Conservation (phyloP, 2,329 filamentous ascomycete species). For the Fonsecaea nubica region DNA sequence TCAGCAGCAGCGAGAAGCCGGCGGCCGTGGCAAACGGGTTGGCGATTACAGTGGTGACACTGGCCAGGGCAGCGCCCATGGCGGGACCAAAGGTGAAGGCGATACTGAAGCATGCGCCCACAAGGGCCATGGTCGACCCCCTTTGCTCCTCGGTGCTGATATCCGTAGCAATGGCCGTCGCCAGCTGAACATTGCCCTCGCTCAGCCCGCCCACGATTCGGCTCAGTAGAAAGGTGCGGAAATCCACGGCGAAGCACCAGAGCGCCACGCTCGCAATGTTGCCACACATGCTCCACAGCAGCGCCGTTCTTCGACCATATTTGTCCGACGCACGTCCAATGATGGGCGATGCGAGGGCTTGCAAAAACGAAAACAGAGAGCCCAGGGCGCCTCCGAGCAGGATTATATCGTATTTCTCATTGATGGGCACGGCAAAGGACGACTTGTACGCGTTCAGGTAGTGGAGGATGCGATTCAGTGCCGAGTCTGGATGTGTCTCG, state of each 20-base stretch:
- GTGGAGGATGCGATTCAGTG: constrained; percentile 78
- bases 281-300: constrained; percentile 89
- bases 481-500: constrained; percentile 68
- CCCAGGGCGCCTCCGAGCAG: constrained; percentile 91
- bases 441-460: constrained; percentile 95
- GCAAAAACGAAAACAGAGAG: constrained; percentile 89
- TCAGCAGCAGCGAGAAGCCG: constrained; percentile 81
- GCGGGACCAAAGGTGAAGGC: constrained; percentile 97
- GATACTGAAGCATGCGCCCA: constrained; percentile 94
- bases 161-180: constrained; percentile 94
- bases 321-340: constrained; percentile 89
- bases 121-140: constrained; percentile 92
- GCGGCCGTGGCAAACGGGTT: constrained; percentile 96
- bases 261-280: constrained; percentile 93
- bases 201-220: constrained; percentile 90
- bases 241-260: constrained; percentile 93
- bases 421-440: constrained; percentile 87
- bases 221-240: constrained; percentile 93
- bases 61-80: constrained; percentile 83
- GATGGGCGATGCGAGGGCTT: constrained; percentile 88
- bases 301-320: constrained; percentile 83
- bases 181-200: constrained; percentile 95
- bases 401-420: constrained; percentile 95
- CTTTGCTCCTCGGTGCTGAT: constrained; percentile 85
- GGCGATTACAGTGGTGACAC: constrained; percentile 75